Base-by-base conservation (phyloP, 257 asterid genomes). In the Forsythia suspensa region DNA sequence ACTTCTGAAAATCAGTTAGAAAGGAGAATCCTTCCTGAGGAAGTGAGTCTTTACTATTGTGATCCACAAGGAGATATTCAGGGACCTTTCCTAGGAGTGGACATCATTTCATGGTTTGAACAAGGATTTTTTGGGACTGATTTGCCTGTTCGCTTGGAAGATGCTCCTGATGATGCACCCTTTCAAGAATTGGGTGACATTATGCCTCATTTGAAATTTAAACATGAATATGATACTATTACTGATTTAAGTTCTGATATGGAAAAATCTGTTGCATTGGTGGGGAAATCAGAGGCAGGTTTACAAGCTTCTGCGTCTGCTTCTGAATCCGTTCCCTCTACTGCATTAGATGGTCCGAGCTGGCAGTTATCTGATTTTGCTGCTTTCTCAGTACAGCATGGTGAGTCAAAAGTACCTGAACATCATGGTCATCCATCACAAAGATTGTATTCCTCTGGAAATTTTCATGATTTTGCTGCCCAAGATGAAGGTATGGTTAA, bases 61-160 rank as follows among this genome's bases (percentile, higher is more conserved):
- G 99, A 96, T 84, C 99, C 99, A 72, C 99, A 96, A 83, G 99
- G 97, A 40, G 97, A 90, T 80, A 88, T 96, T 57, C 99, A 96
- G 84, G 99, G 99, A 59, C 99, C 99, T 77, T 96, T 96, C 88
- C 97, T 96, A 72, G 98, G 99, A 43, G 92, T 85, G 70, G 99
- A 96, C 81, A 92, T 96, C 79, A 91, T 96, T 70, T 90, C 98
- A 66, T 96, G 99, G 99, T 94, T 83, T 85, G 99, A 96, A 75
- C 98, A 94, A 86, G 99, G 99, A 13, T 96, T 92, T 86, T 96
- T 96, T 80, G 99, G 98, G 77, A 83, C 87, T 11, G 98, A 96
- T 81, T 87, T 96, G 82, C 98, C 95, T 29, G 98, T 96, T 70
- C 97, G 98, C 80, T 87, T 90, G 84, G 97, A 86, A 83, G 97